These are phyloP conservation scores for Cladosporium oxysporum DNA, from an alignment of 2,329 filamentous ascomycete genomes.

Conservation along the genomic window DNA sequence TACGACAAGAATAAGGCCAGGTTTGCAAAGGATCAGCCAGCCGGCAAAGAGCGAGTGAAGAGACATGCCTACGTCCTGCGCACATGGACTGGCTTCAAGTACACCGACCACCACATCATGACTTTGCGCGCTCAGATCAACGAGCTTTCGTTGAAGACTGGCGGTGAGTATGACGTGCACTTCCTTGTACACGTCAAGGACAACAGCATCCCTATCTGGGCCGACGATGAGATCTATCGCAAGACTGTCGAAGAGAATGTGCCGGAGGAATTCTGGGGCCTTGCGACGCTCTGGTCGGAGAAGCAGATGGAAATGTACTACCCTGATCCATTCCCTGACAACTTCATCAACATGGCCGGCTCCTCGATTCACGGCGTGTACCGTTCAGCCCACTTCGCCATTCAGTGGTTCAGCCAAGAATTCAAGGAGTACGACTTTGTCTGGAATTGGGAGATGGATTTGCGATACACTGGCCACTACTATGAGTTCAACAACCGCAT, in stretches of 20 bases:
- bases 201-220: slow-evolving; percentile 73
- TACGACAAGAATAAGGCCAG: slow-evolving; percentile 52
- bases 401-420: slow-evolving; percentile 55
- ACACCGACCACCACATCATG: slow-evolving; percentile 75
- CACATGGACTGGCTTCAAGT: slow-evolving; percentile 79
- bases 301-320: slow-evolving; percentile 91
- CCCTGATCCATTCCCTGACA: slow-evolving; percentile 80
- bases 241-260: slow-evolving; percentile 67
- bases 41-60: slow-evolving; percentile 43
- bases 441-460: slow-evolving; percentile 93
- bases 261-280: slow-evolving; percentile 81
- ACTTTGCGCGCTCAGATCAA: slow-evolving; percentile 81
- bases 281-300: slow-evolving; percentile 91
- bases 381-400: slow-evolving; percentile 58
- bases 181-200: slow-evolving; percentile 85
- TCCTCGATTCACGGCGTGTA: slow-evolving; percentile 85
- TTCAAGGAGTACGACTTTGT: slow-evolving; percentile 55
- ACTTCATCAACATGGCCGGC: slow-evolving; percentile 62
- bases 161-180: slow-evolving; percentile 84
- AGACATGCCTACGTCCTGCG: slow-evolving; percentile 83
- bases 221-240: slow-evolving; percentile 68
- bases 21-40: slow-evolving; percentile 40
- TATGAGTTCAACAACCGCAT: slow-evolving; percentile 76
- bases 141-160: slow-evolving; percentile 77
- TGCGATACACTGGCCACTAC: slow-evolving; percentile 77